Evolutionary conservation across 2,329 filamentous ascomycete genomes (phyloP).

Genomic region (Zymoseptoria crescenta): DNA sequence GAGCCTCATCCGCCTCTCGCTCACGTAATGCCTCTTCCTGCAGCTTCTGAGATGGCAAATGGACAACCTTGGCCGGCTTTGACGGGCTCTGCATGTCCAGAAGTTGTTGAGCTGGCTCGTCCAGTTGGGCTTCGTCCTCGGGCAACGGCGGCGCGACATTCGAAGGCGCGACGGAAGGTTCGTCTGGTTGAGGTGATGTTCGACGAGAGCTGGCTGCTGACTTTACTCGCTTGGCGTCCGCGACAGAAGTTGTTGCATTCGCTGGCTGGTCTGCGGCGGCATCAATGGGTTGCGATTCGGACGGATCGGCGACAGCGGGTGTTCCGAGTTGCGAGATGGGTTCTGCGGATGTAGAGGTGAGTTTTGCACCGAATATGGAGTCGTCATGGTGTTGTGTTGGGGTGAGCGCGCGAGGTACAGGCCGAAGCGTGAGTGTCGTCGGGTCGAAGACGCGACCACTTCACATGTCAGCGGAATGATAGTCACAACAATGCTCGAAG

Average conservation of each 20-base stretch:
- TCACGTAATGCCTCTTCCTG: constrained; percentile 42
- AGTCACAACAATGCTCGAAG: constrained; percentile 3
- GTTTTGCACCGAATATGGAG: constrained; percentile 23
- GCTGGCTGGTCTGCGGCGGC: constrained; percentile 3
- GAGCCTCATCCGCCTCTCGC: constrained; percentile 32
- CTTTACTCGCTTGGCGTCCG: background rate
- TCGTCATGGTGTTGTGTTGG: constrained; percentile 21
- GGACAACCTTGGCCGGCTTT: constrained; percentile 33
- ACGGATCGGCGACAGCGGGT: constrained; percentile 8
- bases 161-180: constrained; percentile 7
- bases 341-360: constrained; percentile 10
- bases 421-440: constrained; percentile 21
- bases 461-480: constrained; percentile 5
- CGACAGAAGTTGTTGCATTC: background rate
- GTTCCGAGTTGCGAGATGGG: constrained; percentile 5
- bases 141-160: constrained; percentile 19
- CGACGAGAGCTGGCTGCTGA: background rate
- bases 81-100: constrained; percentile 18
- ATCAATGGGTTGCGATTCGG: constrained; percentile 8
- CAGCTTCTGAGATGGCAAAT: constrained; percentile 43
- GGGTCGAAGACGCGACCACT: constrained; percentile 53
- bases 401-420: constrained; percentile 35
- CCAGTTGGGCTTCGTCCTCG: constrained; percentile 23
- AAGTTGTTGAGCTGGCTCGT: constrained; percentile 16
- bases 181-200: constrained; percentile 7